These are phyloP conservation scores for Macadamia integrifolia DNA, from an alignment of 164 flowering plant genomes.

Conservation along the genomic window DNA sequence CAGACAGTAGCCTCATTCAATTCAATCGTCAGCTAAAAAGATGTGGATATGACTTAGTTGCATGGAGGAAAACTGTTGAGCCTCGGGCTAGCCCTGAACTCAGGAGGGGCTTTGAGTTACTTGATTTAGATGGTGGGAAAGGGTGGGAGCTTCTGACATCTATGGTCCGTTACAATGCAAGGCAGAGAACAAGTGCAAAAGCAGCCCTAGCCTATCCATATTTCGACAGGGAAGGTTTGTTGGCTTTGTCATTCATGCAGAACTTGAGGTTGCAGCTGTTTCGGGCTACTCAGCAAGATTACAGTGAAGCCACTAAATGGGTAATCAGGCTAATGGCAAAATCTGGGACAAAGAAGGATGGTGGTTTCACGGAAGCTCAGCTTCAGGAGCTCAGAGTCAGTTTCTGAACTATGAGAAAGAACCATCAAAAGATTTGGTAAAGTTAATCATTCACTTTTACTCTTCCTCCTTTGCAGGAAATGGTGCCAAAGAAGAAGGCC, in stretches of 20 bases:
- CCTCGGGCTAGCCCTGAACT: slow-evolving; percentile 82
- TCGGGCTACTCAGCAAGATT: slow-evolving; percentile 87
- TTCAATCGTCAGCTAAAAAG: slow-evolving; percentile 94
- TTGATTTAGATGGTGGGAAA: slow-evolving; percentile 83
- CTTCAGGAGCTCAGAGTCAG: slow-evolving; percentile 76
- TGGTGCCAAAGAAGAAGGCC: slow-evolving; percentile 61
- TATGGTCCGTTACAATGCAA: slow-evolving; percentile 89
- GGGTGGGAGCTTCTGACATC: slow-evolving; percentile 98
- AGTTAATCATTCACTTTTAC: neutral
- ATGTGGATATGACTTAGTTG: slow-evolving; percentile 66
- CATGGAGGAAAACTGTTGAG: slow-evolving; percentile 78
- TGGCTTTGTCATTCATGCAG: slow-evolving; percentile 80
- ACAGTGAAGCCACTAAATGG: slow-evolving; percentile 83
- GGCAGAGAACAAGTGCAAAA: slow-evolving; percentile 86
- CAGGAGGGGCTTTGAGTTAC: slow-evolving; percentile 74
- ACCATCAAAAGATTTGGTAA: neutral
- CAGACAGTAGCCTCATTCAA: slow-evolving; percentile 78
- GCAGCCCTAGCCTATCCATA: slow-evolving; percentile 91
- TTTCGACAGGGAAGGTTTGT: slow-evolving; percentile 76
- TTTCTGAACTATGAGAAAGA: slow-evolving; percentile 9
- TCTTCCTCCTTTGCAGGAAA: slow-evolving; percentile 44
- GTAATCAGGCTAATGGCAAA: slow-evolving; percentile 74
- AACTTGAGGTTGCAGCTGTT: slow-evolving; percentile 65
- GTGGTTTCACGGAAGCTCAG: slow-evolving; percentile 95
- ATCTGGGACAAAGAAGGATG: slow-evolving; percentile 82